Evolutionary conservation across 805 yeast genomes (phyloP).

Genomic region (Nakazawaea molendinolei): DNA sequence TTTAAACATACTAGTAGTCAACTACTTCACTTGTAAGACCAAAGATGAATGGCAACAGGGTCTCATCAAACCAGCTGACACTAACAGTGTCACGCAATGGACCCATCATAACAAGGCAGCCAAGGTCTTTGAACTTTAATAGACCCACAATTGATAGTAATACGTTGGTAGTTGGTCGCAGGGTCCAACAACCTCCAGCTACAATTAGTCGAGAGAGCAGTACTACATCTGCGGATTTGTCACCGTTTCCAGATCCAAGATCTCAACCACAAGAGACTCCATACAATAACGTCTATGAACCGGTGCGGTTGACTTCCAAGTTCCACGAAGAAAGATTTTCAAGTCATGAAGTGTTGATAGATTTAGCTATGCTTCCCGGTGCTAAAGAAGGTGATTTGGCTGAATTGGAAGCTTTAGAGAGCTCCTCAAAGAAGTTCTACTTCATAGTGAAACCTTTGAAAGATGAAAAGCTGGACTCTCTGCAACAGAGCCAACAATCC

Average conservation of each 20-base stretch:
- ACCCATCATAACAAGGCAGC: slow-evolving; percentile 5
- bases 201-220: slow-evolving; percentile 2
- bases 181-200: not conserved
- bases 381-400: slow-evolving; percentile 71
- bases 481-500: not conserved
- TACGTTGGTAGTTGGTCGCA: slow-evolving; percentile 7
- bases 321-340: slow-evolving; percentile 66
- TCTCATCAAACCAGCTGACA: no score
- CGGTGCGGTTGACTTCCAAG: slow-evolving; percentile 37
- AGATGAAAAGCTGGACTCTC: slow-evolving; percentile 17
- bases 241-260: not conserved
- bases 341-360: slow-evolving; percentile 54
- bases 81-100: no score
- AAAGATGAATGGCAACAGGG: no score
- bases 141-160: slow-evolving; percentile 7
- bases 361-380: slow-evolving; percentile 51
- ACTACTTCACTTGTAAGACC: no score
- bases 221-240: not conserved
- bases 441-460: slow-evolving; percentile 35
- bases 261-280: not conserved
- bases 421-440: slow-evolving; percentile 29
- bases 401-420: slow-evolving; percentile 48
- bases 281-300: slow-evolving; percentile 18
- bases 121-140: slow-evolving; percentile 8
- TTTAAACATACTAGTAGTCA: no score